Evolutionary conservation across 2,329 filamentous ascomycete genomes (phyloP).

Genomic region (Diaporthe sp.): DNA sequence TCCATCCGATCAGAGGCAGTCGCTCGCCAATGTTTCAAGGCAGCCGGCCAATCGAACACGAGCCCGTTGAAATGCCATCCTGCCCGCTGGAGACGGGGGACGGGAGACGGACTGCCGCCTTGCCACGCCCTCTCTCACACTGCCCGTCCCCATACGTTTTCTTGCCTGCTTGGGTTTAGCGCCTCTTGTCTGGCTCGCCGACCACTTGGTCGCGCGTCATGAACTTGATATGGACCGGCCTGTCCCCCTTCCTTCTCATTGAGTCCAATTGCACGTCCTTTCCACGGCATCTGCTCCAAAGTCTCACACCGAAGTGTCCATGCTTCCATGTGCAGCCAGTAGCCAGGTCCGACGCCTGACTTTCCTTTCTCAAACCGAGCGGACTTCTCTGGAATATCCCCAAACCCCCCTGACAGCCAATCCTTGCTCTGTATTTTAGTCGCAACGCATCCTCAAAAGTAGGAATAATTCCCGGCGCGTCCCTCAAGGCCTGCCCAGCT

Average conservation of each 20-base stretch:
- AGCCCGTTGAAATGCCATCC: not conserved
- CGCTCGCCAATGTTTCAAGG: slow-evolving; percentile 19
- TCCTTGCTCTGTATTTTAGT: not conserved
- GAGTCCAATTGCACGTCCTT: not conserved
- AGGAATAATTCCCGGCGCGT: slow-evolving; percentile 12
- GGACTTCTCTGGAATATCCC: slow-evolving; percentile 18
- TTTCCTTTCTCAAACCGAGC: not conserved
- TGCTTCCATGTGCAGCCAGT: slow-evolving; percentile 16
- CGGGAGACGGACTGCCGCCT: slow-evolving; percentile 26
- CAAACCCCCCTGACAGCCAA: not conserved
- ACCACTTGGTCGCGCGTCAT: not conserved
- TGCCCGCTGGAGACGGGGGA: slow-evolving; percentile 7
- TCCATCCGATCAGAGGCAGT: slow-evolving; percentile 14
- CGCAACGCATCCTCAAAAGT: slow-evolving; percentile 10
- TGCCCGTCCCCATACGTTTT: slow-evolving; percentile 3
- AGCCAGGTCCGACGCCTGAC: not conserved
- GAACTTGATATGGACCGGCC: slow-evolving; percentile 13
- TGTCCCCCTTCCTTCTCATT: not conserved
- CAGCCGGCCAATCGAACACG: slow-evolving; percentile 17
- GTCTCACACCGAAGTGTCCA: slow-evolving; percentile 5
- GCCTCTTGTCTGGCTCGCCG: not conserved
- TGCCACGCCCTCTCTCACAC: not conserved
- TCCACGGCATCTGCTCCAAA: slow-evolving; percentile 1
- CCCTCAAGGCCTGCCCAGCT: not conserved
- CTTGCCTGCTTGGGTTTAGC: slow-evolving; percentile 5